phyloP scores from a whole-genome alignment of 1,284 basidiomycete genomes.

The Chalciporus sp. region DNA sequence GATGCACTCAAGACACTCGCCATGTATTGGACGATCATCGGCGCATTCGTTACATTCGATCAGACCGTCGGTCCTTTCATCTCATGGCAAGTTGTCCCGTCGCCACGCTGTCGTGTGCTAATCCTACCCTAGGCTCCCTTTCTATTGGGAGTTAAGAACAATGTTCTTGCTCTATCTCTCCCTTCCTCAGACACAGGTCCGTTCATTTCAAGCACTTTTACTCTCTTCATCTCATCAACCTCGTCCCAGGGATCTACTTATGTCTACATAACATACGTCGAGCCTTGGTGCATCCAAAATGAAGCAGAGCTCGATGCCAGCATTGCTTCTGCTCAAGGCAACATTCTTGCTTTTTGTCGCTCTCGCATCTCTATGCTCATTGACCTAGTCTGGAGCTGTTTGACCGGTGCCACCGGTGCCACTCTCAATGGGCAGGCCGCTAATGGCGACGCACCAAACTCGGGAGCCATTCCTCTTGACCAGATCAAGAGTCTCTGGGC shows the following conservation, averaged over 20 bases:
- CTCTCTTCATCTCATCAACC: neutral
- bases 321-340: slow-evolving; percentile 55
- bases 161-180: slow-evolving; percentile 73
- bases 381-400: slow-evolving; percentile 45
- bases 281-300: slow-evolving; percentile 67
- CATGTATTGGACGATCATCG: slow-evolving; percentile 65
- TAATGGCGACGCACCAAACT: slow-evolving; percentile 16
- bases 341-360: slow-evolving; percentile 54
- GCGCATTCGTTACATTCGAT: slow-evolving; percentile 67
- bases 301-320: slow-evolving; percentile 70
- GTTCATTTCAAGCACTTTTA: slow-evolving; percentile 14
- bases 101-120: slow-evolving; percentile 11
- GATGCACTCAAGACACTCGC: slow-evolving; percentile 61
- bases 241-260: slow-evolving; percentile 68
- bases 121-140: slow-evolving; percentile 62
- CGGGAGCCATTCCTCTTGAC: slow-evolving; percentile 25
- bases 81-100: slow-evolving; percentile 48
- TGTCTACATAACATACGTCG: slow-evolving; percentile 66
- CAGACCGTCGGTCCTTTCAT: slow-evolving; percentile 69
- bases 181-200: slow-evolving; percentile 73
- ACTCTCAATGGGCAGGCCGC: slow-evolving; percentile 28
- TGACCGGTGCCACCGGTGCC: slow-evolving; percentile 51
- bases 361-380: slow-evolving; percentile 48
- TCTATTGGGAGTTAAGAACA: slow-evolving; percentile 78
- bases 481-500: slow-evolving; percentile 41